Conservation (phyloP, 352 stramenopile species). For the Lagenidium sp. region DNA sequence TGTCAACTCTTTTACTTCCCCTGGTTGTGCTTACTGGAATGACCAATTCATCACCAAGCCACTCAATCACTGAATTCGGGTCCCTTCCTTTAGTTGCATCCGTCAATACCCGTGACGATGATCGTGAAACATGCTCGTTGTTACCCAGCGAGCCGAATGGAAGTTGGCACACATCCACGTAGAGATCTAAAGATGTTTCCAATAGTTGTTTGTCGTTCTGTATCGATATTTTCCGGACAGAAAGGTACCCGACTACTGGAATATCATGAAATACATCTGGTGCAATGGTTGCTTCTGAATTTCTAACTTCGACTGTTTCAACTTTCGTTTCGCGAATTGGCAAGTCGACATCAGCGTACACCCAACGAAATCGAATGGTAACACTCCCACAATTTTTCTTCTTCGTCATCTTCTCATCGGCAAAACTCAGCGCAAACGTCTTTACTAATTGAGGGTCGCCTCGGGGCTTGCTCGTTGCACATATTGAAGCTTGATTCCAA, state of each 20-base stretch:
- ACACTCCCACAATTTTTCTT: slow-evolving; percentile 24
- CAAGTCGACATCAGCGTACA: slow-evolving; percentile 19
- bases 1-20: neutral
- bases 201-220: slow-evolving; percentile 14
- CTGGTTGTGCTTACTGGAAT: slow-evolving; percentile 17
- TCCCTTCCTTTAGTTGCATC: slow-evolving; percentile 19
- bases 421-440: slow-evolving; percentile 21
- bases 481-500: slow-evolving; percentile 10
- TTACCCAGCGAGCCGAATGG: neutral
- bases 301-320: neutral
- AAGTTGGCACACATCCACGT: slow-evolving; percentile 15
- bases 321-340: slow-evolving; percentile 2
- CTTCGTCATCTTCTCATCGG: slow-evolving; percentile 29
- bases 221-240: slow-evolving; percentile 15
- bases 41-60: slow-evolving; percentile 18
- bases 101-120: slow-evolving; percentile 14
- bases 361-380: slow-evolving; percentile 28
- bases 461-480: slow-evolving; percentile 5
- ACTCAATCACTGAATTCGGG: slow-evolving; percentile 4
- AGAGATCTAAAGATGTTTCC: slow-evolving; percentile 26
- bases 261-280: neutral
- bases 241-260: slow-evolving; percentile 13
- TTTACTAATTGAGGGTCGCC: slow-evolving; percentile 20
- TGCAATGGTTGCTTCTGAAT: neutral
- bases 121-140: neutral